phyloP scores from a whole-genome alignment of 108 stramenopile species.

The Skeletonema grethae region DNA sequence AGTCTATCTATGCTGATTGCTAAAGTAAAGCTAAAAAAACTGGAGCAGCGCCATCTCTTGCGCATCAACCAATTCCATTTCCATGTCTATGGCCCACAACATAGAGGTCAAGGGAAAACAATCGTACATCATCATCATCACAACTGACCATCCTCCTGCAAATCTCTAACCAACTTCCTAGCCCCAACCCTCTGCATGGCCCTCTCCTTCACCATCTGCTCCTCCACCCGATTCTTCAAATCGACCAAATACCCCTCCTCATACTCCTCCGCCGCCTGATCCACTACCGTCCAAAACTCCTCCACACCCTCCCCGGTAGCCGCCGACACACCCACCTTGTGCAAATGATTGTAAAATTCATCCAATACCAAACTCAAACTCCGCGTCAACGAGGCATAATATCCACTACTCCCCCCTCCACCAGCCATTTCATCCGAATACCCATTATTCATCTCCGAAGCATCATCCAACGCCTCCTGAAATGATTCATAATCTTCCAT shows the following conservation, averaged over 20 bases:
- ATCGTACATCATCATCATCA: constrained; percentile 2
- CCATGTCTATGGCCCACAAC: too few relatives aligned
- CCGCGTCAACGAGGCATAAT: constrained; percentile 91
- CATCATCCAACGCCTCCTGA: constrained; percentile 92
- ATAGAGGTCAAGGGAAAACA: too few relatives aligned
- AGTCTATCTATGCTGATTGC: too few relatives aligned
- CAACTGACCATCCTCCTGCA: constrained; percentile 34
- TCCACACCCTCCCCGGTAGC: constrained; percentile 94
- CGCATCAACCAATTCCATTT: too few relatives aligned
- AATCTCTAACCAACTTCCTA: constrained; percentile 62
- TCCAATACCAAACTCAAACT: constrained; percentile 94
- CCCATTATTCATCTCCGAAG: constrained; percentile 35
- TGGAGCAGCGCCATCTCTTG: too few relatives aligned
- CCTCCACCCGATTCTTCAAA: constrained; percentile 80
- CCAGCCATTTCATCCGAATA: constrained; percentile 45
- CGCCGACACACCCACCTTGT: constrained; percentile 88
- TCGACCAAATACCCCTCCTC: constrained; percentile 87
- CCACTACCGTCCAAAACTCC: constrained; percentile 85
- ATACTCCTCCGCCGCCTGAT: constrained; percentile 82
- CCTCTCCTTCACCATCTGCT: constrained; percentile 71
- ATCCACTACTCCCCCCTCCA: constrained; percentile 55
- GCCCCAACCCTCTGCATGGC: constrained; percentile 61
- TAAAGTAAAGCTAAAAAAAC: too few relatives aligned
- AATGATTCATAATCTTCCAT: constrained; percentile 98
- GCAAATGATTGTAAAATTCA: constrained; percentile 95